Base-by-base conservation (phyloP, 768 basidiomycete genomes). In the Panus rudis region DNA sequence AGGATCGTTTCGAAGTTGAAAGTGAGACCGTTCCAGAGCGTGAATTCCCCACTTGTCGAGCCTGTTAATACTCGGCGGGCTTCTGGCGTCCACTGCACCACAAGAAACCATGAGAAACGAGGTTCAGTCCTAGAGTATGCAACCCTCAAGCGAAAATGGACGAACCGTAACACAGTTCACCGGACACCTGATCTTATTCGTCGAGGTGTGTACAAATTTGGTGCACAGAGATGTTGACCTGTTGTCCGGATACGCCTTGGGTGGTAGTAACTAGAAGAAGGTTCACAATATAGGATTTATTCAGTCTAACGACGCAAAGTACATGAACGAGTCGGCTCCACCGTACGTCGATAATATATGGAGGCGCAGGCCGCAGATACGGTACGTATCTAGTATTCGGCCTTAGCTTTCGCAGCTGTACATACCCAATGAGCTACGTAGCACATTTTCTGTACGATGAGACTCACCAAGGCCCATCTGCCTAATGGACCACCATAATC, bases 1-100 rank as follows among this genome's bases (percentile, higher is more conserved):
- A 98, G 77, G 52, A 99, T 97, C 0, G 94, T 96, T 64, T 99
- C 96, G 58, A 98, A 99, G 67, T 98, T 99, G 79, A 98, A 99
- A 0, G 96, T 97, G 19, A 94, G 73, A 21, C 94, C 94, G 52
- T 99, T 99, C 96, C 96, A 98, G 5, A 98, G 76, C 1, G 94
- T 98, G 64, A 99, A 97, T 66, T 98, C 96, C 35, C 96, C 96
- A 49, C 86, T 91, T 17, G 92, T 92, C 10, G 92, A 93, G 14
- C 96, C 96, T 3, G 96, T 98, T 37, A 98, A 67, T 17, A 98
- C 73, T 2, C 96, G 81, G 24, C 96, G 77, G 43, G 84, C 92
- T 67, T 98, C 94, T 1, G 96, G 96, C 14, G 93, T 98, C 92
- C 94, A 99, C 92, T 97, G 50, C 22, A 33, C 28, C 28, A 41